A percentile compares a stretch with the other conserved stretches of the same genome.
Evolutionary conservation across 345 rosid species (phyloP).

Genomic region (Boechera retrofracta): DNA sequence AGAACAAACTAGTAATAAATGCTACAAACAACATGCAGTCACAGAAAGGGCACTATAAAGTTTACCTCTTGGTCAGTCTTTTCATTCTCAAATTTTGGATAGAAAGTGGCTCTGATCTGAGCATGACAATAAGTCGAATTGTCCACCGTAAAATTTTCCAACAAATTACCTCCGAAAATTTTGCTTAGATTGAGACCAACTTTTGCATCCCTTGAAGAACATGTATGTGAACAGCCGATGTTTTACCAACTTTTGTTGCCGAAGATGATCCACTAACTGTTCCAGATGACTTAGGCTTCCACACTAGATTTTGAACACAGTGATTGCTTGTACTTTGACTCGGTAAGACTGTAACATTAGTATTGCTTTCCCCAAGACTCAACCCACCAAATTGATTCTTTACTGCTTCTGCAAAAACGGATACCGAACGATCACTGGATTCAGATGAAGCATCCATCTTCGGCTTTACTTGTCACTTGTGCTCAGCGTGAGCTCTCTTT

Average conservation of each 20-base stretch:
- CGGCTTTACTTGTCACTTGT: constrained; percentile 47
- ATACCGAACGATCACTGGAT: constrained; percentile 35
- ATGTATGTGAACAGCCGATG: constrained; percentile 9
- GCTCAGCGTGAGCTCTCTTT: constrained; percentile 40
- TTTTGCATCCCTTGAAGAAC: constrained; percentile 39
- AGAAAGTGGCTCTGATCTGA: constrained; percentile 92
- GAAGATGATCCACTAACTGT: constrained; percentile 54
- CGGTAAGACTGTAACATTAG: constrained; percentile 32
- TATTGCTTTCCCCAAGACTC: constrained; percentile 52
- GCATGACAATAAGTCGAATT: constrained; percentile 66
- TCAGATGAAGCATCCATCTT: constrained; percentile 37
- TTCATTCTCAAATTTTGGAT: constrained; percentile 97
- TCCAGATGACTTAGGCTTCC: constrained; percentile 66
- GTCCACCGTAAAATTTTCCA: constrained; percentile 72
- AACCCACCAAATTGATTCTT: constrained; percentile 53
- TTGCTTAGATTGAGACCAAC: constrained; percentile 53
- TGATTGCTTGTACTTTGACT: constrained; percentile 39
- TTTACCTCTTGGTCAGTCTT: constrained; percentile 96
- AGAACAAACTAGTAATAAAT: background rate
- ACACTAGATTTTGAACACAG: constrained; percentile 46
- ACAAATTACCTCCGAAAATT: constrained; percentile 49
- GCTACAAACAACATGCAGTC: background rate
- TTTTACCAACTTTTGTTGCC: constrained; percentile 41
- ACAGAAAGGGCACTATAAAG: constrained; percentile 1
- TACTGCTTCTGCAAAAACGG: constrained; percentile 48